phyloP scores from a whole-genome alignment of 202 grass and related monocot genomes.

The Carex sylvatica region DNA sequence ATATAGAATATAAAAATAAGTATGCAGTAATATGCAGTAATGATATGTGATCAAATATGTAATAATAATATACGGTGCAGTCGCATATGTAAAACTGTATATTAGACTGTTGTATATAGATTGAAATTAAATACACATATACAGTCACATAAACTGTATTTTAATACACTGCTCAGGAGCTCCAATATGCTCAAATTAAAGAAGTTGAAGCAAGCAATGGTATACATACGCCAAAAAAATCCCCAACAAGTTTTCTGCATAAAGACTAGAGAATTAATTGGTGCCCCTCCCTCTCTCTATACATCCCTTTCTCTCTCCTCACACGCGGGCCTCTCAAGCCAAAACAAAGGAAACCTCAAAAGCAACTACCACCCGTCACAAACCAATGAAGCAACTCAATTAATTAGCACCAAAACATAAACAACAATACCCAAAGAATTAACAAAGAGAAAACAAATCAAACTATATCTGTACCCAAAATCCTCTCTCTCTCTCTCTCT shows the following conservation, averaged over 20 bases:
- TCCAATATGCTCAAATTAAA: not conserved
- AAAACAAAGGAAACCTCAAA: constrained; percentile 29
- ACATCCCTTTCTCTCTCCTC: constrained; percentile 6
- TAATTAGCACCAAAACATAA: constrained; percentile 17
- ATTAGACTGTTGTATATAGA: too few species aligned
- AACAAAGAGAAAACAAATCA: not conserved
- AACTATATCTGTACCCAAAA: not conserved
- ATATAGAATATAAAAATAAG: too few species aligned
- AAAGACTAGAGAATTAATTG: constrained; percentile 16
- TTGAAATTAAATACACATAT: too few species aligned
- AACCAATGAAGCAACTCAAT: constrained; percentile 18
- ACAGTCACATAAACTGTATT: too few species aligned
- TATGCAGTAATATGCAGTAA: too few species aligned
- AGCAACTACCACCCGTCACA: constrained; percentile 21
- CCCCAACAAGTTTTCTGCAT: constrained; percentile 6
- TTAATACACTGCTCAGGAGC: constrained; percentile 4
- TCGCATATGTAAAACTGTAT: too few species aligned
- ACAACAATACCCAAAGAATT: constrained; percentile 5
- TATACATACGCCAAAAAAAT: not conserved
- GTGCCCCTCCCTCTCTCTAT: not conserved
- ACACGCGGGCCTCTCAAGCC: not conserved
- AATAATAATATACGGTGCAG: too few species aligned
- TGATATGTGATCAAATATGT: too few species aligned
- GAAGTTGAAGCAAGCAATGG: not conserved
- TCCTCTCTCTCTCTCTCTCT: not conserved